These are phyloP conservation scores for Cutaneotrichosporon sp. DNA, from an alignment of 1,284 basidiomycete species.

Conservation along the genomic window DNA sequence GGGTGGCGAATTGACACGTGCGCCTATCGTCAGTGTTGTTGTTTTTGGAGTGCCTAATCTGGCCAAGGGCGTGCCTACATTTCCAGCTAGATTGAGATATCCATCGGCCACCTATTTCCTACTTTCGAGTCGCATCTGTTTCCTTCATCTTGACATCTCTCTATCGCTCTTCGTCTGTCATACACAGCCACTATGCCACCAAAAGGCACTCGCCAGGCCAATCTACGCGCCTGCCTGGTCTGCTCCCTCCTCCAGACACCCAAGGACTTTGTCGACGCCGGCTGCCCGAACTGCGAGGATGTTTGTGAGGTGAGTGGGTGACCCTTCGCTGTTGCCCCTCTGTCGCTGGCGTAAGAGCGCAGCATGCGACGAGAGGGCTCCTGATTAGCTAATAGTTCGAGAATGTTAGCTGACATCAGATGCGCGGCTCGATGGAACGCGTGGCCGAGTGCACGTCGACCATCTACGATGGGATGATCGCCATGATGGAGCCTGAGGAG, in stretches of 20 bases:
- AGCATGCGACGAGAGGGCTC: background rate
- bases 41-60: too few species aligned
- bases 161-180: background rate
- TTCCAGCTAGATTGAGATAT: background rate
- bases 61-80: background rate
- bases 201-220: slow-evolving; percentile 26
- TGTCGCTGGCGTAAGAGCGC: too few species aligned
- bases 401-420: slow-evolving; percentile 52
- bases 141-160: background rate
- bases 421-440: slow-evolving; percentile 80
- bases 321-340: background rate
- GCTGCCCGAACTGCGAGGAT: slow-evolving; percentile 97
- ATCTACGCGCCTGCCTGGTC: slow-evolving; percentile 82
- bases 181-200: slow-evolving; percentile 30
- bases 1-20: slow-evolving; percentile 20
- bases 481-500: slow-evolving; percentile 77
- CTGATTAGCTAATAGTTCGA: background rate
- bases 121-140: background rate
- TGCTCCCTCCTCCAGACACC: slow-evolving; percentile 86
- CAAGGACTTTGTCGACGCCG: slow-evolving; percentile 73
- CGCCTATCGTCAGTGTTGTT: too few species aligned
- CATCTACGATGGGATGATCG: slow-evolving; percentile 88
- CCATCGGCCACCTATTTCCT: background rate
- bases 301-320: slow-evolving; percentile 68
- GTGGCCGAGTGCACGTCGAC: slow-evolving; percentile 87